Evolutionary conservation across 179 eudicot genomes (phyloP).

Genomic region (Amaranthus tricolor): DNA sequence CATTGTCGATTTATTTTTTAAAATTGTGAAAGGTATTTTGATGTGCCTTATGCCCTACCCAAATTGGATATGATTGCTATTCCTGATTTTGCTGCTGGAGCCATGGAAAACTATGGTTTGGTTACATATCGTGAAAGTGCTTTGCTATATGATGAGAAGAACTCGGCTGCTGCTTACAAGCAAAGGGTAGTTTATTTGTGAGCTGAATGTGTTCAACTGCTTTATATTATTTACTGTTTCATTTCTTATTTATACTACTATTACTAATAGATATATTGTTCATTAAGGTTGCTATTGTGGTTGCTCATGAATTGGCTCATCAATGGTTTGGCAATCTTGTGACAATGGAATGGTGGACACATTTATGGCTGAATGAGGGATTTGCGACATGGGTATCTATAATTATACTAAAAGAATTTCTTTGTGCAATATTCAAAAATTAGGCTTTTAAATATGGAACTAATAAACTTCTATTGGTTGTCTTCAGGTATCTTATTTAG

Average conservation of each 20-base stretch:
- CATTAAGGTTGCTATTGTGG: constrained; percentile 89
- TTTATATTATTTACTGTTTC: background rate
- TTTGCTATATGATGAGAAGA: constrained; percentile 87
- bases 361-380: constrained; percentile 98
- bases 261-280: constrained; percentile 2
- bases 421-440: background rate
- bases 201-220: constrained; percentile 2
- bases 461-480: background rate
- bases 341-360: constrained; percentile 99
- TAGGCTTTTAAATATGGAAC: background rate
- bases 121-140: constrained; percentile 96
- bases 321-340: constrained; percentile 99
- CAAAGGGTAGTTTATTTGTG: constrained; percentile 78
- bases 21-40: constrained; percentile 65
- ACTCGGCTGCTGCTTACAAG: constrained; percentile 96
- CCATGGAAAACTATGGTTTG: constrained; percentile 98
- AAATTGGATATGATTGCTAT: constrained; percentile 98
- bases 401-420: constrained; percentile 1
- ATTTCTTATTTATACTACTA: background rate
- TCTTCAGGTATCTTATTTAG: constrained; percentile 83
- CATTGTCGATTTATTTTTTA: constrained; percentile 20
- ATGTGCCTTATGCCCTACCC: constrained; percentile 83
- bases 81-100: constrained; percentile 99
- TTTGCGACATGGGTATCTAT: constrained; percentile 91
- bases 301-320: constrained; percentile 98